These are phyloP conservation scores for Xylaria sp. DNA, from an alignment of 2,329 filamentous ascomycete genomes.

Conservation along the genomic window DNA sequence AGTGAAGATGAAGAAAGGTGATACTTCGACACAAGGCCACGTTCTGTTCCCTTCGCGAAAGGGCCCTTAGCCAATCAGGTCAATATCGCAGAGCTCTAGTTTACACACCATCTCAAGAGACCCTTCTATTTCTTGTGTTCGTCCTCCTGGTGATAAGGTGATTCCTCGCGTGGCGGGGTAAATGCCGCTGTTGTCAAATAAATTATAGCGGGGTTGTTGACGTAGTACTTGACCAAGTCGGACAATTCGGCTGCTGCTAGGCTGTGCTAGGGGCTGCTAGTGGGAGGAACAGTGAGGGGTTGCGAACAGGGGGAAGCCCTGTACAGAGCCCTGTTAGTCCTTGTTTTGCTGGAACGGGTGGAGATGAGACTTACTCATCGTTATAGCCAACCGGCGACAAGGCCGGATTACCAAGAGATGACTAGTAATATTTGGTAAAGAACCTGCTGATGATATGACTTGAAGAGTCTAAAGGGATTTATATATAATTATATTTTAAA, in stretches of 20 bases:
- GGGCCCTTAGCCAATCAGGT: slow-evolving; percentile 16
- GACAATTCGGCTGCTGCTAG: neutral
- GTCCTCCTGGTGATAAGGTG: neutral
- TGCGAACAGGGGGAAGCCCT: slow-evolving; percentile 1
- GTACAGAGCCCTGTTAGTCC: no score
- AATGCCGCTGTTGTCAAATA: slow-evolving; percentile 5
- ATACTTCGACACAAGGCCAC: neutral
- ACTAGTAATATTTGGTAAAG: no score
- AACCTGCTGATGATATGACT: no score
- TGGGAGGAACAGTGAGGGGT: neutral
- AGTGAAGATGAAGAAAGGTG: neutral
- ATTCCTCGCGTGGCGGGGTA: neutral
- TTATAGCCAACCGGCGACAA: no score
- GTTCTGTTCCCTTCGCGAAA: neutral
- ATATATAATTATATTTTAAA: no score
- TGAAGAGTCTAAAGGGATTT: no score
- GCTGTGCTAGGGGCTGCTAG: neutral
- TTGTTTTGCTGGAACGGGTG: neutral
- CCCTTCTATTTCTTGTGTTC: slow-evolving; percentile 1
- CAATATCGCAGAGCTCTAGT: slow-evolving; percentile 1
- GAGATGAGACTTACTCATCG: no score
- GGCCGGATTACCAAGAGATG: no score
- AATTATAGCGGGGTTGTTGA: slow-evolving; percentile 31
- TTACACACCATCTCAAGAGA: neutral
- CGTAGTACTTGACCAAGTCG: slow-evolving; percentile 31